phyloP scores from a whole-genome alignment of 306 rosid species.

The Erythrophleum fordii region DNA sequence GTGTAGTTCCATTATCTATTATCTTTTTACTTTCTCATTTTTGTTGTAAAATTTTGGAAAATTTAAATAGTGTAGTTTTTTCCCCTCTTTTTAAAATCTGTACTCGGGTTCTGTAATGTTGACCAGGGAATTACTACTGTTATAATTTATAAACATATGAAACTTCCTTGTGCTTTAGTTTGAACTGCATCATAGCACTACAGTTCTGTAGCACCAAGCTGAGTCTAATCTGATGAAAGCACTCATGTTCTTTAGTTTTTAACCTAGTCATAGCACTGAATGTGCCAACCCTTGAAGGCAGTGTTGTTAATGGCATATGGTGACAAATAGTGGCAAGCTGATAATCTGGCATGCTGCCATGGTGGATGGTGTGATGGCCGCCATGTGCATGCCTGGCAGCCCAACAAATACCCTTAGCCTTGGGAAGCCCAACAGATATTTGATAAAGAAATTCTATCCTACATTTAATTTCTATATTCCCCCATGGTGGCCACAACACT shows the following conservation, averaged over 20 bases:
- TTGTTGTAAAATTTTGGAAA: slow-evolving; percentile 7
- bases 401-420: too few species aligned
- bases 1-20: not conserved
- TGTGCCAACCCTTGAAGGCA: not conserved
- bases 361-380: too few species aligned
- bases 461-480: too few species aligned
- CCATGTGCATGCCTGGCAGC: too few species aligned
- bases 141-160: not conserved
- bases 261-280: not conserved
- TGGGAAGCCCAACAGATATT: too few species aligned
- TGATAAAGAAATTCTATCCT: too few species aligned
- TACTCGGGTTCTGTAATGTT: not conserved
- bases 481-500: too few species aligned
- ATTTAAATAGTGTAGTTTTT: not conserved
- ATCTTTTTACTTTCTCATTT: not conserved
- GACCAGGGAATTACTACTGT: not conserved
- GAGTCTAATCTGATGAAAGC: not conserved
- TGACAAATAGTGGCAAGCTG: too few species aligned
- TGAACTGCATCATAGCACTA: not conserved
- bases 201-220: not conserved
- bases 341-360: too few species aligned
- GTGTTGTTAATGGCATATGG: too few species aligned
- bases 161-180: not conserved
- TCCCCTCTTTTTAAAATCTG: too few species aligned
- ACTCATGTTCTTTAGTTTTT: not conserved